These are phyloP conservation scores for Plectosphaerella plurivora DNA, from an alignment of 2,329 filamentous ascomycete genomes.

Conservation along the genomic window DNA sequence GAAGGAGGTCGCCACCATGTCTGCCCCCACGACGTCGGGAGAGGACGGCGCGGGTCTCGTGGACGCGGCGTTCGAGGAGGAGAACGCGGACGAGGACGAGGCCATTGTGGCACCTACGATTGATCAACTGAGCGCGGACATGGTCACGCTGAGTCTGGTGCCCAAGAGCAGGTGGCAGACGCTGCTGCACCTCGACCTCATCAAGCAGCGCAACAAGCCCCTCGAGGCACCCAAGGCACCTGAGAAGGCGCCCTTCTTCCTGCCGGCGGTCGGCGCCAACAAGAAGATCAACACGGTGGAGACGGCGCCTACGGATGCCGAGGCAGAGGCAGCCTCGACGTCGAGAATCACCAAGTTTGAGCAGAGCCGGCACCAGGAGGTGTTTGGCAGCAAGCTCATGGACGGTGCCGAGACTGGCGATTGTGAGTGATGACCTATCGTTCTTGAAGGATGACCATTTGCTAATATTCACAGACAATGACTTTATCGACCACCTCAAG, in stretches of 20 bases:
- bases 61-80: slow-evolving; percentile 67
- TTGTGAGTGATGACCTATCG: slow-evolving; percentile 43
- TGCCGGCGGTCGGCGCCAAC: slow-evolving; percentile 59
- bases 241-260: slow-evolving; percentile 93
- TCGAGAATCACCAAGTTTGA: slow-evolving; percentile 70
- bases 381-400: slow-evolving; percentile 54
- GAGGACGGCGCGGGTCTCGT: slow-evolving; percentile 74
- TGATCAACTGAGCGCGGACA: slow-evolving; percentile 75
- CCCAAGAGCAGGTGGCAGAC: slow-evolving; percentile 94
- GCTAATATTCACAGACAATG: slow-evolving; percentile 41
- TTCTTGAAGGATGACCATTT: background rate
- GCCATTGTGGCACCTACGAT: slow-evolving; percentile 50
- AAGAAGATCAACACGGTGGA: slow-evolving; percentile 19
- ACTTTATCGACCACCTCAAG: slow-evolving; percentile 75
- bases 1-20: slow-evolving; percentile 61
- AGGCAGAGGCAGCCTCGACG: slow-evolving; percentile 28
- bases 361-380: slow-evolving; percentile 49
- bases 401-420: slow-evolving; percentile 49
- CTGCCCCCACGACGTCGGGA: slow-evolving; percentile 72
- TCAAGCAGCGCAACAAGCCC: slow-evolving; percentile 91
- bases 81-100: slow-evolving; percentile 45
- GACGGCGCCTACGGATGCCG: slow-evolving; percentile 22
- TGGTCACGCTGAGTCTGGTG: slow-evolving; percentile 85
- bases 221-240: slow-evolving; percentile 87
- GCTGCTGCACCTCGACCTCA: slow-evolving; percentile 83